Evolutionary conservation across 768 basidiomycete genomes (phyloP), one percentile per base, ranked within the genome.

Genomic region (Coprinellus micaceus): DNA sequence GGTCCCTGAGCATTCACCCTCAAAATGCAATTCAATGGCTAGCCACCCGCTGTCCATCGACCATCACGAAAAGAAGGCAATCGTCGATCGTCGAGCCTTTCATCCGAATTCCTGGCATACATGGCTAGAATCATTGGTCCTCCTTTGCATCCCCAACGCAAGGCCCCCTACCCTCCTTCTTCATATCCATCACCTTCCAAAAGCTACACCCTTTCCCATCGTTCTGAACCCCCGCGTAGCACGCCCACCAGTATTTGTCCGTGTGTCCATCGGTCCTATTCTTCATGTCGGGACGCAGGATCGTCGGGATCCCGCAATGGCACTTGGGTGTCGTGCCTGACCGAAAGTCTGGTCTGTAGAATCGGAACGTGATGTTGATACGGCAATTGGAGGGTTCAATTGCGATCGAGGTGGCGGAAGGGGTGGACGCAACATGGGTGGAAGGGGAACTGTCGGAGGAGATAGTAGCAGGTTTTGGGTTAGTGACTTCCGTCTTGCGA

Each of bases 351-450:
- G 91, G 91, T 53, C 91, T 81, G 61, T 86, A 93, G 65, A 93
- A 93, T 15, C 91, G 80, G 66, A 93, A 93, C 0, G 91, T 93
- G 55, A 93, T 85, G 62, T 93, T 93, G 63, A 93, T 91, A 24
- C 89, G 82, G 60, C 79, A 84, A 59, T 82, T 90, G 7, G 81
- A 84, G 1, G 82, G 73, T 47, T 82, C 77, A 44, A 71, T 70
- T 2, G 56, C 60, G 3, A 67, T 43, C 40, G 40, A 43, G n/a
- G 40, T 17, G 19, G 19, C 40, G 19, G 40, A 43, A 43, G 40
- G n/a, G 19, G 40, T 15, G 5, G 40, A 43, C 10, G 40, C 7
- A 17, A 17, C 15, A 7, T 19, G 6, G 40, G 40, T 17, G 7
- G 19, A 4, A 43, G 40, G 19, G 7, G 40, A 21, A 21, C n/a